Percentiles rank a stretch among this genome's conserved stretches.
phyloP scores from a whole-genome alignment of 805 yeast species.

The Zygotorulaspora chibaensis region DNA sequence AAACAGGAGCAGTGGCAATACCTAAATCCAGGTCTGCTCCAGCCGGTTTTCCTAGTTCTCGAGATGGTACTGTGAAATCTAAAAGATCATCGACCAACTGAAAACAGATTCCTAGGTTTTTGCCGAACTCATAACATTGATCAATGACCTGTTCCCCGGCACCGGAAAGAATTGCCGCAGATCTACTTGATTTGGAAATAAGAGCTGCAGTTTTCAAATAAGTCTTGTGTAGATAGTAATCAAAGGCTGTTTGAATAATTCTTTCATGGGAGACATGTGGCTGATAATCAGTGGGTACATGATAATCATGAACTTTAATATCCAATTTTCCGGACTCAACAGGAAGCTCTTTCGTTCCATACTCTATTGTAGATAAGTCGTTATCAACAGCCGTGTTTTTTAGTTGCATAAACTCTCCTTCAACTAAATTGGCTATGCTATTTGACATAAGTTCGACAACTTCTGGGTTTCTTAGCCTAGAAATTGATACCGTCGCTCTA shows the following conservation, averaged over 20 bases:
- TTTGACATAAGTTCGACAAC: constrained; percentile 94
- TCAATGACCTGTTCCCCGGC: constrained; percentile 73
- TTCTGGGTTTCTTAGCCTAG: constrained; percentile 91
- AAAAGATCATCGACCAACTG: constrained; percentile 95
- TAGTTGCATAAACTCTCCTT: constrained; percentile 98
- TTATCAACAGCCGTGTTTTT: constrained; percentile 78
- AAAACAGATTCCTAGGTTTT: constrained; percentile 90
- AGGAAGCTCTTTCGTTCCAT: constrained; percentile 40
- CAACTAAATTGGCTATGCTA: constrained; percentile 93
- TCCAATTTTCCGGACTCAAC: constrained; percentile 12
- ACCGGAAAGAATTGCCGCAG: constrained; percentile 90
- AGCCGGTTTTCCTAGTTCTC: constrained; percentile 87
- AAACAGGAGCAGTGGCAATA: constrained; percentile 92
- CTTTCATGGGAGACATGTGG: constrained; percentile 49
- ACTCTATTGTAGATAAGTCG: constrained; percentile 36
- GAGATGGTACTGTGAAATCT: constrained; percentile 86
- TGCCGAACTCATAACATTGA: constrained; percentile 83
- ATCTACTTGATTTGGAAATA: constrained; percentile 88
- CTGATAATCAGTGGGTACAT: constrained; percentile 20
- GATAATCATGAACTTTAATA: constrained; percentile 31
- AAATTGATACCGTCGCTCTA: constrained; percentile 93
- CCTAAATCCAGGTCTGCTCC: constrained; percentile 94
- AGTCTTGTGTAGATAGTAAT: constrained; percentile 91
- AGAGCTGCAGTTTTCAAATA: constrained; percentile 92
- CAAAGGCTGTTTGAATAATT: constrained; percentile 83